Base-by-base conservation (phyloP, 2,329 filamentous ascomycete species). In the Penicillium polonicum region DNA sequence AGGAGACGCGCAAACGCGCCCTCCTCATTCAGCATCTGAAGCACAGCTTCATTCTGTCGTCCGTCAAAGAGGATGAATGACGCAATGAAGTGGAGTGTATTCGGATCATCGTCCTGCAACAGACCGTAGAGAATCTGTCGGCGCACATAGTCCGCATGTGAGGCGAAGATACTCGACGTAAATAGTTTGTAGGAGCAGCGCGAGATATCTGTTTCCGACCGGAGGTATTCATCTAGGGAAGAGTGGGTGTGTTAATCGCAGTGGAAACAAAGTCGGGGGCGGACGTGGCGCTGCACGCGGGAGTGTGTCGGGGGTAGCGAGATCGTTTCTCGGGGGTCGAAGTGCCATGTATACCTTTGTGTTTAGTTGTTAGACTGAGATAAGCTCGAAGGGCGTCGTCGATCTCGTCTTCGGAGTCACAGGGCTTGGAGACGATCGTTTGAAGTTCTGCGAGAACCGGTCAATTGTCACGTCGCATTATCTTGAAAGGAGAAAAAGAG, bases 41-140 rank as follows among this genome's bases (percentile, higher is more conserved):
- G 96, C 1, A 88, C 88, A 27, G 80, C 76, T 69, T 96, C 91
- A 72, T 93, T 85, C 43, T 83, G 79, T 59, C 88, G 88, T 43
- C 93, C 94, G 74, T 97, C 92, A 68, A 93, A 88, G 23, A 97
- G 84, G 35, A 99, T 83, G 68, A 97, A 88, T 60, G 88, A 91
- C 25, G 88, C 85, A 59, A 96, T 90, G 59, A 92, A 82, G 73
- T 96, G 90, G 46, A 99, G 81, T n/a, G 87, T 85, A 35, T 85
- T 84, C 19, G 85, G 77, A 64, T 96, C 90, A 69, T 97, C 92
- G 77, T 97, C 94, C 78, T 87, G 84, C 52, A 97, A 78, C 52
- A 99, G 81, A 73, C 91, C 92, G 76, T 96, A 92, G 64, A 97
- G 86, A 69, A 99, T 91, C 78, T 97, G 94, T 44, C 86, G 89